Conservation (phyloP, 306 rosid genomes). For the Cucumis hystrix region DNA sequence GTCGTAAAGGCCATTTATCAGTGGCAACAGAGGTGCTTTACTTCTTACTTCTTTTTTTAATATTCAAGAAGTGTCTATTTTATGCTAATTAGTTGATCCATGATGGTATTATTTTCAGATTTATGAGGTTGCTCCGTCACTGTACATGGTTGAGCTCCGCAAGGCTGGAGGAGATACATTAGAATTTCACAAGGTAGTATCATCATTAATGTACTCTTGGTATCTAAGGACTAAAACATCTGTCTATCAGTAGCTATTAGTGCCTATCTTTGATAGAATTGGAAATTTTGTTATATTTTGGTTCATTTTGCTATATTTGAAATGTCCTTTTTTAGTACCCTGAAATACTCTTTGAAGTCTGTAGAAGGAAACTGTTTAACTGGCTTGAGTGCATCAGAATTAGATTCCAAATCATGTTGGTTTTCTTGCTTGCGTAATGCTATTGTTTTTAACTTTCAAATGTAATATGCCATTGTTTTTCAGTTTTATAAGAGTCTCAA, state of each 20-base stretch:
- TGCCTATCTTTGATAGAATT: too few relatives aligned
- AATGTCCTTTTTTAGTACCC: too few relatives aligned
- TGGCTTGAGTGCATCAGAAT: not conserved
- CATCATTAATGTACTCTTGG: not conserved
- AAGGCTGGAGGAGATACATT: conserved; percentile 85
- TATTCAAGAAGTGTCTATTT: not conserved
- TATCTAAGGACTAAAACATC: not conserved
- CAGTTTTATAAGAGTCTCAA: conserved; percentile 24
- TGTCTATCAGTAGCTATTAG: too few relatives aligned
- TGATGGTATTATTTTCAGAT: conserved; percentile 30
- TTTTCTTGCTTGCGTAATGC: not conserved
- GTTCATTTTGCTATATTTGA: too few relatives aligned
- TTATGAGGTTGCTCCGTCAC: conserved; percentile 87
- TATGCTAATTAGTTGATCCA: conserved; percentile 4
- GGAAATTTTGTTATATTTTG: too few relatives aligned
- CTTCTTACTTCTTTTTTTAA: not conserved
- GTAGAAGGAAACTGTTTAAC: not conserved
- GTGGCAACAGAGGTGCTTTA: conserved; percentile 69
- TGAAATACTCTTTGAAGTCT: not conserved
- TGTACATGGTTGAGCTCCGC: conserved; percentile 90
- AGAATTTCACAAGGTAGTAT: conserved; percentile 77
- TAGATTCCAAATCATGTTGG: not conserved
- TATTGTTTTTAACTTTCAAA: not conserved
- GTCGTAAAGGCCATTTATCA: conserved; percentile 88
- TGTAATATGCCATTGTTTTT: not conserved